A percentile compares a stretch with the other conserved stretches of the same genome.
These are phyloP conservation scores for Aspergillus melleus DNA, from an alignment of 2,329 filamentous ascomycete genomes.

Conservation along the genomic window DNA sequence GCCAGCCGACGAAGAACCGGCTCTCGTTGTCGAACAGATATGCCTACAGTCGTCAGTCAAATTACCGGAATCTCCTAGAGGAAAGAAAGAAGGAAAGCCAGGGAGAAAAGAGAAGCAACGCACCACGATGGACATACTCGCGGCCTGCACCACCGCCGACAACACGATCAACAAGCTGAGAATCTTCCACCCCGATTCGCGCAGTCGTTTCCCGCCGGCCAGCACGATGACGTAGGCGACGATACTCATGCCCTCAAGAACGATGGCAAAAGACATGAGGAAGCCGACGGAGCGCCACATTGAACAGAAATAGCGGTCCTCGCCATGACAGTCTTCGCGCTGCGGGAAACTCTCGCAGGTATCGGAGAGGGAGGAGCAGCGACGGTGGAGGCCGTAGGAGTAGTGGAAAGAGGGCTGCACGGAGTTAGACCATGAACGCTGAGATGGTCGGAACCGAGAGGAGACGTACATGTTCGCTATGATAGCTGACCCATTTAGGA, in stretches of 20 bases:
- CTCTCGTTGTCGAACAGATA: constrained; percentile 82
- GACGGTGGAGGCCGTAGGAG: constrained; percentile 74
- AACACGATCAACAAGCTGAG: constrained; percentile 65
- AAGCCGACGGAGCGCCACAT: constrained; percentile 91
- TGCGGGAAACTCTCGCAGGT: constrained; percentile 61
- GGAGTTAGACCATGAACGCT: neutral
- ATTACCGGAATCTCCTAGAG: neutral
- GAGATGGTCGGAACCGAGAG: neutral
- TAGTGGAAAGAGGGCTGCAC: constrained; percentile 56
- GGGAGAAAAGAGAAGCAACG: constrained; percentile 37
- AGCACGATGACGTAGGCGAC: constrained; percentile 78
- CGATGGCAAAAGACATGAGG: constrained; percentile 77
- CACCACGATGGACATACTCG: constrained; percentile 81
- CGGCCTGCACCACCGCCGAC: constrained; percentile 69
- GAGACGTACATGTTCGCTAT: constrained; percentile 42
- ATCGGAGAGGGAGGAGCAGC: constrained; percentile 70
- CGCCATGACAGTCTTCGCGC: constrained; percentile 64
- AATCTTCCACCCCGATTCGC: constrained; percentile 81
- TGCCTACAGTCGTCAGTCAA: constrained; percentile 53
- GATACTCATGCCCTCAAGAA: constrained; percentile 79
- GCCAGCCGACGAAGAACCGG: constrained; percentile 81
- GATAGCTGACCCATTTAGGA: constrained; percentile 51
- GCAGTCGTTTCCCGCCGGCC: constrained; percentile 73
- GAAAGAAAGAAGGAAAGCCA: too few relatives aligned
- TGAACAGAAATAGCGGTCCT: constrained; percentile 77